A percentile compares a stretch with the other conserved stretches of the same genome.
These are phyloP conservation scores for Aspergillus sclerotiicarbonarius DNA, from an alignment of 495 filamentous ascomycete genomes.

Conservation along the genomic window DNA sequence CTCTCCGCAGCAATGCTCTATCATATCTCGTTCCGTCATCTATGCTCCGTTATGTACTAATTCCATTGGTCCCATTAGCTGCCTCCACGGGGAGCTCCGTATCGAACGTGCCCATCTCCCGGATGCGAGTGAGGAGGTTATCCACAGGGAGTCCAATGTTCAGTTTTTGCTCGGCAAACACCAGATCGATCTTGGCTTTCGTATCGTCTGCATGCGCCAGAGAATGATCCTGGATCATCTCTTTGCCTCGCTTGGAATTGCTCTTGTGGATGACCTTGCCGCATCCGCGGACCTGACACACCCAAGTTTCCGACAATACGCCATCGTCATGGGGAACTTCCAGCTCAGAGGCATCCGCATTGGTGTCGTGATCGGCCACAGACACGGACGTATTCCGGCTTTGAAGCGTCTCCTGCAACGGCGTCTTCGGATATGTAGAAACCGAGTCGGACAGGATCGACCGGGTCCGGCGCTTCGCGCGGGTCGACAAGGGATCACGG, in stretches of 20 bases:
- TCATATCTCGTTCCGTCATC: not conserved
- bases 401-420: constrained; percentile 35
- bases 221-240: constrained; percentile 63
- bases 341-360: constrained; percentile 36
- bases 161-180: constrained; percentile 47
- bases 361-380: constrained; percentile 21
- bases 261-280: constrained; percentile 58
- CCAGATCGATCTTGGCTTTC: constrained; percentile 57
- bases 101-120: constrained; percentile 23
- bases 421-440: constrained; percentile 32
- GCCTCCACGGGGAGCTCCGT: constrained; percentile 6
- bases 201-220: constrained; percentile 61
- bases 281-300: constrained; percentile 68
- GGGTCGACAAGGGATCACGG: constrained; percentile 40
- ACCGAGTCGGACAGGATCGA: constrained; percentile 35
- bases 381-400: constrained; percentile 27
- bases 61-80: constrained; percentile 10
- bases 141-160: constrained; percentile 38
- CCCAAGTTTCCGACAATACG: constrained; percentile 64
- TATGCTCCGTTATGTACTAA: constrained; percentile 7
- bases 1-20: too few relatives aligned
- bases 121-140: constrained; percentile 36
- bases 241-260: constrained; percentile 53
- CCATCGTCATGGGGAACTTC: constrained; percentile 31
- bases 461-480: constrained; percentile 31